phyloP scores from a whole-genome alignment of 441 rosid genomes.

The Bruguiera hainesii region DNA sequence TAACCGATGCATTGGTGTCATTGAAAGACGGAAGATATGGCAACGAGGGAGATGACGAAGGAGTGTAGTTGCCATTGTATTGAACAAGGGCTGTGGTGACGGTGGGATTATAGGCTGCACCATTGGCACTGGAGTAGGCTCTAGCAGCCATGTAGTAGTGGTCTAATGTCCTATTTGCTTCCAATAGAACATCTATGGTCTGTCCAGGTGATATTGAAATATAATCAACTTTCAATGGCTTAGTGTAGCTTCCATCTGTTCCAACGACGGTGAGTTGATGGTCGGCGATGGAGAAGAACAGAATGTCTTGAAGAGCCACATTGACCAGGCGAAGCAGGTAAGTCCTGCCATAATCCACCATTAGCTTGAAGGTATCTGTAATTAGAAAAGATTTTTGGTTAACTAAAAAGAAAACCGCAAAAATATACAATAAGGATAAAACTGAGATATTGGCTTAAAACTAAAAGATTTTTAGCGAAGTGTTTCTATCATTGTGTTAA shows the following conservation, averaged over 20 bases:
- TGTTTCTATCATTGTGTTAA: no score
- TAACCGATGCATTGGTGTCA: slow-evolving; percentile 35
- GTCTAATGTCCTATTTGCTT: slow-evolving; percentile 31
- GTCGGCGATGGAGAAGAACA: slow-evolving; percentile 31
- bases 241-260: slow-evolving; percentile 36
- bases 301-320: slow-evolving; percentile 24
- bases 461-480: no score
- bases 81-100: slow-evolving; percentile 44
- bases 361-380: slow-evolving; percentile 29
- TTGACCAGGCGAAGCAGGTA: slow-evolving; percentile 43
- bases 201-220: slow-evolving; percentile 41
- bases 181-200: slow-evolving; percentile 38
- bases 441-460: no score
- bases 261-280: slow-evolving; percentile 39
- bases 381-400: background rate
- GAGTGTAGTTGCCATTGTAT: slow-evolving; percentile 29
- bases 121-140: slow-evolving; percentile 23
- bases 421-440: no score
- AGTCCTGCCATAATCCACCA: slow-evolving; percentile 31
- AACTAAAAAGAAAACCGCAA: no score
- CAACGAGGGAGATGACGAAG: slow-evolving; percentile 22
- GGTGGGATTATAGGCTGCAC: slow-evolving; percentile 26
- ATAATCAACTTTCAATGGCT: slow-evolving; percentile 24
- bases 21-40: slow-evolving; percentile 38
- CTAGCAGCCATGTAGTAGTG: slow-evolving; percentile 43